Percentiles rank a stretch among this genome's conserved stretches.
Evolutionary conservation across 2,329 filamentous ascomycete species (phyloP).

Genomic region (Penicillium sp.): DNA sequence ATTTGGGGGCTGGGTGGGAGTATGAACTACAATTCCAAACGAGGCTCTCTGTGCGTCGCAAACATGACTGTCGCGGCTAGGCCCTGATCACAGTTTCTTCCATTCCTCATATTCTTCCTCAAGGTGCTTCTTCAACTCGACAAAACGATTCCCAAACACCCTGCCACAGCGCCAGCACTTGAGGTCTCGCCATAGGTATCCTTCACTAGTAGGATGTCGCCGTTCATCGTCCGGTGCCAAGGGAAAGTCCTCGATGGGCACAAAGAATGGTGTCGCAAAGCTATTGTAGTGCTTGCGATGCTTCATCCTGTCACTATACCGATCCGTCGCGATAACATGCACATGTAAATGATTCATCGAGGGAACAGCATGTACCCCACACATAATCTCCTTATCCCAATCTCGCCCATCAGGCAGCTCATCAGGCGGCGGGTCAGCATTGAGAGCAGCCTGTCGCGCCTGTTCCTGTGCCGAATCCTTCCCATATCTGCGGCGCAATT

Average conservation of each 20-base stretch:
- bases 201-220: slow-evolving; percentile 51
- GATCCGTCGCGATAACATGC: slow-evolving; percentile 78
- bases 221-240: slow-evolving; percentile 62
- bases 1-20: slow-evolving; percentile 1
- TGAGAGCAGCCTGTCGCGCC: slow-evolving; percentile 60
- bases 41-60: background rate
- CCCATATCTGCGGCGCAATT: slow-evolving; percentile 68
- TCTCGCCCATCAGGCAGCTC: slow-evolving; percentile 67
- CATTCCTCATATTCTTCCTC: slow-evolving; percentile 69
- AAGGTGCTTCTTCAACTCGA: slow-evolving; percentile 69
- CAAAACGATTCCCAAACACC: slow-evolving; percentile 71
- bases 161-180: slow-evolving; percentile 78
- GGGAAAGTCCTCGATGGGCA: slow-evolving; percentile 74
- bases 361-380: slow-evolving; percentile 80
- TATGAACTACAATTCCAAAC: background rate
- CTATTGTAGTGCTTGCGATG: slow-evolving; percentile 88
- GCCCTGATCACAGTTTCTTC: slow-evolving; percentile 56
- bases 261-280: slow-evolving; percentile 80
- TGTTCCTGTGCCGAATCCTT: slow-evolving; percentile 59
- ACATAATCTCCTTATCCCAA: slow-evolving; percentile 68
- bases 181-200: slow-evolving; percentile 63
- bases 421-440: slow-evolving; percentile 48
- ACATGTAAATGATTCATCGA: slow-evolving; percentile 91
- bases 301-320: slow-evolving; percentile 66
- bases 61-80: background rate